phyloP scores from a whole-genome alignment of 306 rosid genomes.

The Malus orientalis region DNA sequence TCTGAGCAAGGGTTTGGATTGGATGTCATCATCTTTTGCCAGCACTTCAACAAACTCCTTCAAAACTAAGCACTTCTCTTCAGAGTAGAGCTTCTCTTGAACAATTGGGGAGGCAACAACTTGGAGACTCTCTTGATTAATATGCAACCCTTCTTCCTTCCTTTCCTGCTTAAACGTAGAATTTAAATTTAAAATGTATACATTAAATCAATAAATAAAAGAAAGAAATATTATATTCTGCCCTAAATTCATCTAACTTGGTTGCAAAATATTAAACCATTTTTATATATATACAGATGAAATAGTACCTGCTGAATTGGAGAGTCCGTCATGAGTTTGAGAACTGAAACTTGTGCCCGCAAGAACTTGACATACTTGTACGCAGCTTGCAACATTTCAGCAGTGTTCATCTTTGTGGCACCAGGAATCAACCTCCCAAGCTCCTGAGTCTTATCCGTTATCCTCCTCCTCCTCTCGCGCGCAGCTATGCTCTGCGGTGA shows the following conservation, averaged over 20 bases:
- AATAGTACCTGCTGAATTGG: constrained; percentile 6
- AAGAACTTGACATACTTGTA: constrained; percentile 62
- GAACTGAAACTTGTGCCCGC: constrained; percentile 59
- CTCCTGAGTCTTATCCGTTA: constrained; percentile 68
- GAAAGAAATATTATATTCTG: not conserved
- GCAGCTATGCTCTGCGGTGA: constrained; percentile 72
- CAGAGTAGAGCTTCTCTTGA: constrained; percentile 62
- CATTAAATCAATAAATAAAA: not conserved
- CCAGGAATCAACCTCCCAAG: constrained; percentile 74
- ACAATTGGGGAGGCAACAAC: constrained; percentile 34
- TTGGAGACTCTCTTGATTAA: constrained; percentile 20
- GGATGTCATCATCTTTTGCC: constrained; percentile 19
- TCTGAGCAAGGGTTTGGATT: constrained; percentile 31
- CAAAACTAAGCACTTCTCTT: constrained; percentile 61
- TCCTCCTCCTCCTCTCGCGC: constrained; percentile 72
- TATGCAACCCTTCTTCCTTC: not conserved
- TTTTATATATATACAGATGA: not conserved
- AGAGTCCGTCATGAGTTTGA: constrained; percentile 25
- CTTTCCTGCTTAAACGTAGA: constrained; percentile 3
- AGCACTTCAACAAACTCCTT: constrained; percentile 31
- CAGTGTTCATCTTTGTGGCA: constrained; percentile 78
- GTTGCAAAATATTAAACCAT: not conserved
- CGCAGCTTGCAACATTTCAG: constrained; percentile 78
- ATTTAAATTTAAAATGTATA: not conserved
- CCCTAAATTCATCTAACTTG: not conserved